Evolutionary conservation across 441 rosid genomes (phyloP).

Genomic region (Pelargonium australe): DNA sequence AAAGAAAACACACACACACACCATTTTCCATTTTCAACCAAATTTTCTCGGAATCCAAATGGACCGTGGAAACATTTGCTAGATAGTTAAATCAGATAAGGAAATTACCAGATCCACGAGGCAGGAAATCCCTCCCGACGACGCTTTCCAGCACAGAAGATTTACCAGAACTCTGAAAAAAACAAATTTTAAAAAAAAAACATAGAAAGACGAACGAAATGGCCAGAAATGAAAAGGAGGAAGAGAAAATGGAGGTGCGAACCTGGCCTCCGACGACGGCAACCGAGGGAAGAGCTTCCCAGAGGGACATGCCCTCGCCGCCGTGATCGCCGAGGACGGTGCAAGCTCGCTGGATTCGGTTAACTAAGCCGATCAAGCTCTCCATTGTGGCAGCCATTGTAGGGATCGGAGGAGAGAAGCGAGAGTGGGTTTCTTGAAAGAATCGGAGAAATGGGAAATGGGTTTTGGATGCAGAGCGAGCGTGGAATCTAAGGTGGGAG

Average conservation of each 20-base stretch:
- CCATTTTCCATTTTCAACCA: too few species aligned
- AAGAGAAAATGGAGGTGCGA: neutral
- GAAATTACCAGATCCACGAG: conserved; percentile 91
- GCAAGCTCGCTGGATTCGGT: conserved; percentile 94
- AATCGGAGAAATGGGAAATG: too few species aligned
- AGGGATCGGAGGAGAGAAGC: too few species aligned
- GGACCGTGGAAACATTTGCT: too few species aligned
- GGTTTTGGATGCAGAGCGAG: too few species aligned
- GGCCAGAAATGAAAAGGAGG: too few species aligned
- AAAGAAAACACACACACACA: neutral
- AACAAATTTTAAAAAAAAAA: conserved; percentile 18
- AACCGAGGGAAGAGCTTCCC: conserved; percentile 99
- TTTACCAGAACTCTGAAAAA: conserved; percentile 78
- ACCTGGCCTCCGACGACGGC: conserved; percentile 99
- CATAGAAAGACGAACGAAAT: too few species aligned
- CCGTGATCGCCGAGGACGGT: conserved; percentile 95
- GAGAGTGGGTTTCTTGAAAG: too few species aligned
- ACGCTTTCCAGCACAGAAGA: conserved; percentile 95
- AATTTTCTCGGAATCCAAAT: too few species aligned
- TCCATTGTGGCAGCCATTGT: conserved; percentile 87
- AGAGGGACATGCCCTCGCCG: conserved; percentile 98
- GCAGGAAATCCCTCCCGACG: conserved; percentile 92
- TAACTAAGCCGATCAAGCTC: conserved; percentile 90
- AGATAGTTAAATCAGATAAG: neutral
- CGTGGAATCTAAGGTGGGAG: too few species aligned